phyloP scores from a whole-genome alignment of 192 early-diverging fungal genomes.

The Pilobolus umbonatus region DNA sequence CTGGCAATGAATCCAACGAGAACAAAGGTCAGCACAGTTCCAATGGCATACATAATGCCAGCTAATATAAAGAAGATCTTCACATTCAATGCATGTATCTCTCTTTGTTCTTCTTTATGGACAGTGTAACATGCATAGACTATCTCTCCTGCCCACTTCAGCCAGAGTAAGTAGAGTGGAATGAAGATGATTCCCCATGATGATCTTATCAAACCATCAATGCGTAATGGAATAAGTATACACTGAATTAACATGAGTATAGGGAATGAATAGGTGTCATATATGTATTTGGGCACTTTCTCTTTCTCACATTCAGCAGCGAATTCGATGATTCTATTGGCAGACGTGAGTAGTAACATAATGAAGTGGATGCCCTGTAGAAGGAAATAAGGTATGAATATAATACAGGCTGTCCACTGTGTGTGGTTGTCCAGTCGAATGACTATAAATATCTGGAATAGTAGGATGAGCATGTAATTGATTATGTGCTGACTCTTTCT shows the following conservation, averaged over 20 bases:
- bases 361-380: conserved; percentile 68
- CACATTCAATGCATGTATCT: too few relatives aligned
- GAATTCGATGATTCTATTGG: too few relatives aligned
- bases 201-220: conserved; percentile 49
- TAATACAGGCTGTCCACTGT: conserved; percentile 54
- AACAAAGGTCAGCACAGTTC: conserved; percentile 45
- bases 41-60: conserved; percentile 40
- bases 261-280: too few relatives aligned
- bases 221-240: conserved; percentile 61
- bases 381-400: conserved; percentile 83
- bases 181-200: conserved; percentile 67
- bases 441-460: conserved; percentile 78
- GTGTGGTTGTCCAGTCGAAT: conserved; percentile 63
- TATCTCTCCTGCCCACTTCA: conserved; percentile 53
- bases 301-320: too few relatives aligned
- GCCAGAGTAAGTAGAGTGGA: conserved; percentile 58
- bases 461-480: conserved; percentile 51
- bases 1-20: conserved; percentile 50
- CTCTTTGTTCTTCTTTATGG: conserved; percentile 44
- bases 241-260: too few relatives aligned
- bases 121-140: conserved; percentile 38
- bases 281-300: too few relatives aligned
- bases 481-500: neutral
- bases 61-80: conserved; percentile 35
- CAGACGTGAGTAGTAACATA: too few relatives aligned